Percentiles rank a stretch among this genome's conserved stretches.
Evolutionary conservation across 331 rosid species (phyloP).

Genomic region (Rosa hybrid): DNA sequence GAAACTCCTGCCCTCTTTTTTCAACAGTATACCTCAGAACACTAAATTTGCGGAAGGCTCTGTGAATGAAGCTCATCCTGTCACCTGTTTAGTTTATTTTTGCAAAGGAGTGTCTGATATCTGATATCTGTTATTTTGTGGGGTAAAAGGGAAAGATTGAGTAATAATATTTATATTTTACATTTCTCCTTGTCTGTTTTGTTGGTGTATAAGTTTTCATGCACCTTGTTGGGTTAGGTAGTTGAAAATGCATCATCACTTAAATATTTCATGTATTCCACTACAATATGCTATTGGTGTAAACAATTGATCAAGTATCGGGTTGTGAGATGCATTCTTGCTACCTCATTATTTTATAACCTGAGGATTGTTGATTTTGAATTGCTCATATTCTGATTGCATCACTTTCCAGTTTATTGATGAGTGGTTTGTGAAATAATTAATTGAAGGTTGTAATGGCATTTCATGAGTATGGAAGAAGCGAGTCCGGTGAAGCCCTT

Average conservation of each 20-base stretch:
- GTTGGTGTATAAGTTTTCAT: background rate
- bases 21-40: background rate
- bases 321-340: constrained; percentile 6
- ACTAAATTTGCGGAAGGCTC: background rate
- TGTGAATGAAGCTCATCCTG: background rate
- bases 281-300: background rate
- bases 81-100: background rate
- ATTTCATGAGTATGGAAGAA: constrained; percentile 84
- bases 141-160: background rate
- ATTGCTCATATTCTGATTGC: constrained; percentile 1
- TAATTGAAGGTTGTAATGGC: constrained; percentile 89
- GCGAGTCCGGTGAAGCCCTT: constrained; percentile 59
- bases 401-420: constrained; percentile 24
- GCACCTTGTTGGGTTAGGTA: background rate
- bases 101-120: background rate
- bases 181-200: background rate
- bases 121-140: background rate
- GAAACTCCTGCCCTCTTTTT: background rate
- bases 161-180: background rate
- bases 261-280: background rate
- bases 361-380: background rate
- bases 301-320: background rate
- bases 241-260: background rate
- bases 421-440: constrained; percentile 33
- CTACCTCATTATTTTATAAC: background rate